Percentiles rank a stretch among this genome's conserved stretches.
Conservation (phyloP, 495 filamentous ascomycete species). For the Thermothielavioides terrestris region DNA sequence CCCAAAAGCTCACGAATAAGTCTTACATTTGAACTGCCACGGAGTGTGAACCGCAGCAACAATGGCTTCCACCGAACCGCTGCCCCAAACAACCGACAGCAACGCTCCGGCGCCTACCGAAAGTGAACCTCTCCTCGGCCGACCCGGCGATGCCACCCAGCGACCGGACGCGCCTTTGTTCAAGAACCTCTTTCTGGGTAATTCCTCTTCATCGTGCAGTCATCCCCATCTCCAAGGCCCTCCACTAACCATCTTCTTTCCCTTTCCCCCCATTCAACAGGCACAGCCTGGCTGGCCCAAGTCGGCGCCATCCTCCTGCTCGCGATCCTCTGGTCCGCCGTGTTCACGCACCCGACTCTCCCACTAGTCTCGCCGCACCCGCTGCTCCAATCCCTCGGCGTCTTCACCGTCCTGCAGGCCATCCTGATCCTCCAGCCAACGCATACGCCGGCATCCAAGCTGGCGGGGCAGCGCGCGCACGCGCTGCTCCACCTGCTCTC, state of each 20-base stretch:
- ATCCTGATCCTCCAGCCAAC: conserved; percentile 87
- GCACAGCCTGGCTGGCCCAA: conserved; percentile 37
- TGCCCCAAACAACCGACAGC: neutral
- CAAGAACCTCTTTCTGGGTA: conserved; percentile 72
- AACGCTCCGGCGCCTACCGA: conserved; percentile 34
- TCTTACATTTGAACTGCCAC: too few species aligned
- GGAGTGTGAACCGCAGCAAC: too few species aligned
- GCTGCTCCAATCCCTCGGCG: conserved; percentile 67
- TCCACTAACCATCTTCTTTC: conserved; percentile 35
- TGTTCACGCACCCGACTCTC: conserved; percentile 47
- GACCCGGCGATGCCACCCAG: conserved; percentile 65
- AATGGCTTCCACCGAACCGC: conserved; percentile 8
- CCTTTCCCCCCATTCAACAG: too few species aligned
- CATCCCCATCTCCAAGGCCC: neutral
- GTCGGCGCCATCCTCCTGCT: conserved; percentile 48
- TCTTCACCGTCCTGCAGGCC: conserved; percentile 66
- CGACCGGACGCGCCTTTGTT: conserved; percentile 50
- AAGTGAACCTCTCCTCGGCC: conserved; percentile 69
- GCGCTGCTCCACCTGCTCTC: conserved; percentile 56
- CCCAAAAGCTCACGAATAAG: too few species aligned
- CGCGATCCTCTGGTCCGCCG: conserved; percentile 64
- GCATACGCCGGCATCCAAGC: conserved; percentile 63
- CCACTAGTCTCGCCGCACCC: conserved; percentile 82
- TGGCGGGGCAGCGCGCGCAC: conserved; percentile 61
- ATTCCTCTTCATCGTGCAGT: conserved; percentile 7